Evolutionary conservation across 306 rosid species (phyloP).

Genomic region (Echinosophora koreensis): DNA sequence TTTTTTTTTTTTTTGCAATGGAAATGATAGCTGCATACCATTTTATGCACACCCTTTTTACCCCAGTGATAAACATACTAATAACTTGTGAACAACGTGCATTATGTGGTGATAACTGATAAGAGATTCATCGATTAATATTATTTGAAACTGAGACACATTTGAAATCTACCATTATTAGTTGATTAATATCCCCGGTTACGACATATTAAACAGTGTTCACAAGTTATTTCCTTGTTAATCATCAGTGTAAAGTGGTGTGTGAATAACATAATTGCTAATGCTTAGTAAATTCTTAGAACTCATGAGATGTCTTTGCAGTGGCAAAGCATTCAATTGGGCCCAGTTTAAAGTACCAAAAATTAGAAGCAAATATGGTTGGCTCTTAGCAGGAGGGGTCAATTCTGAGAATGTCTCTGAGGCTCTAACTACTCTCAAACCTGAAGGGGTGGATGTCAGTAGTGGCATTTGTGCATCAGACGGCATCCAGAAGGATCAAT

Average conservation of each 20-base stretch:
- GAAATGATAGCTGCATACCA: neutral
- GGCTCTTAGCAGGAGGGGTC: slow-evolving; percentile 97
- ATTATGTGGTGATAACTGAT: neutral
- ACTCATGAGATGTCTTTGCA: slow-evolving; percentile 50
- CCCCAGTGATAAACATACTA: neutral
- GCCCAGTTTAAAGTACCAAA: slow-evolving; percentile 70
- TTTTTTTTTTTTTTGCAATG: neutral
- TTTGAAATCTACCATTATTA: neutral
- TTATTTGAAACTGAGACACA: no score
- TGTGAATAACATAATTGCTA: neutral
- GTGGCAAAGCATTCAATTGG: slow-evolving; percentile 88
- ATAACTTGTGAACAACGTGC: neutral
- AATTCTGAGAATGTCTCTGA: slow-evolving; percentile 71
- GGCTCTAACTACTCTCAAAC: slow-evolving; percentile 73
- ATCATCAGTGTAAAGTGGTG: neutral
- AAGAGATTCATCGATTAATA: no score
- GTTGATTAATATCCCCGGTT: neutral
- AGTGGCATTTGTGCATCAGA: slow-evolving; percentile 88
- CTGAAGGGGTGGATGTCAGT: slow-evolving; percentile 88
- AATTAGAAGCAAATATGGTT: slow-evolving; percentile 83
- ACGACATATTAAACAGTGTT: neutral
- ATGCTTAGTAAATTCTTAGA: neutral
- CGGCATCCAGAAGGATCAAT: slow-evolving; percentile 79
- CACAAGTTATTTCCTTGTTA: neutral
- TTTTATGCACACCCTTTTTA: neutral